Conservation (phyloP, 805 yeast genomes). For the Kodamaea neixiangensis region DNA sequence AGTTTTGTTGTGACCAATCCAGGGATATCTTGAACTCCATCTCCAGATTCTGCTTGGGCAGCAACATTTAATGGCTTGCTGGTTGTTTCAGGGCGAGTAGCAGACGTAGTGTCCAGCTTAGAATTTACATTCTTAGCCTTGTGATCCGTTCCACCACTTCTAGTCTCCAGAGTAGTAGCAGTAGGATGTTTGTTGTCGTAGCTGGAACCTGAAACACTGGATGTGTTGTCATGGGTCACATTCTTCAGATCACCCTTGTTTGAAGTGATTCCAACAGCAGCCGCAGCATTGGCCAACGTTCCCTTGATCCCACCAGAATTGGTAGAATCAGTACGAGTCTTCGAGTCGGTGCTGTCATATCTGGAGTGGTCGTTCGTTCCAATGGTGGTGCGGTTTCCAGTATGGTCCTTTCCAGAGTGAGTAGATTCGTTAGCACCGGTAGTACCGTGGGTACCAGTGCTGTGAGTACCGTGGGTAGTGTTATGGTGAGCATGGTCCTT, state of each 20-base stretch:
- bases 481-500: too few species aligned
- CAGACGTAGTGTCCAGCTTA: too few species aligned
- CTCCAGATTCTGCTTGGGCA: slow-evolving; percentile 1
- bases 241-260: neutral
- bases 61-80: neutral
- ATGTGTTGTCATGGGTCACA: too few species aligned
- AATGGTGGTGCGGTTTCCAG: neutral
- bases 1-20: slow-evolving; percentile 16
- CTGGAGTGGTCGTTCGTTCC: neutral
- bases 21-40: slow-evolving; percentile 21
- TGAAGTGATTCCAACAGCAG: slow-evolving; percentile 8
- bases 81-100: slow-evolving; percentile 11
- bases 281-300: slow-evolving; percentile 5
- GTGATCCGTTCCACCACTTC: too few species aligned
- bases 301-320: neutral
- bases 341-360: neutral
- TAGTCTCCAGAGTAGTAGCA: too few species aligned
- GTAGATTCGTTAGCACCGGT: too few species aligned
- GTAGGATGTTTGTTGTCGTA: too few species aligned
- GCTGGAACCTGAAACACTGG: too few species aligned
- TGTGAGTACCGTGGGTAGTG: too few species aligned
- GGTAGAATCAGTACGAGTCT: neutral
- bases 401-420: neutral
- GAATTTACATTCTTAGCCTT: too few species aligned
- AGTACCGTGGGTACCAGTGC: neutral